Evolutionary conservation across 2,329 filamentous ascomycete genomes (phyloP).

Genomic region (Onygenales sp.): DNA sequence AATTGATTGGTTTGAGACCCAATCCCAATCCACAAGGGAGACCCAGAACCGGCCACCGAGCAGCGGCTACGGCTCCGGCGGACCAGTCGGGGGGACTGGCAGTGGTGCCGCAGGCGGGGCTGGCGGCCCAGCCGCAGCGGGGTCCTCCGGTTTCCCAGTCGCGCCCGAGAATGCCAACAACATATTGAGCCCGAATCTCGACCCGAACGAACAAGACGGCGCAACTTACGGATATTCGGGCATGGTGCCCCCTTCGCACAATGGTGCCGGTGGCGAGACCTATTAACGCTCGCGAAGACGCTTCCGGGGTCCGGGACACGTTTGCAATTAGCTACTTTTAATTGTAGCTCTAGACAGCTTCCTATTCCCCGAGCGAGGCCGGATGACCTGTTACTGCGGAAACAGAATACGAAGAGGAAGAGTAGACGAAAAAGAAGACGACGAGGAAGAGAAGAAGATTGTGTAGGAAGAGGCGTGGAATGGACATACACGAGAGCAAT

Average conservation of each 20-base stretch:
- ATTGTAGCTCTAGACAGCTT: conserved; percentile 10
- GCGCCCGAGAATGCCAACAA: conserved; percentile 35
- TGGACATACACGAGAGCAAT: not conserved
- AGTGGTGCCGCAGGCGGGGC: conserved; percentile 10
- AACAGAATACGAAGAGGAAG: not conserved
- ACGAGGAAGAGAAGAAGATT: not conserved
- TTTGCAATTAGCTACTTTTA: conserved; percentile 6
- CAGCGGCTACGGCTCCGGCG: conserved; percentile 36
- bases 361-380: conserved; percentile 12
- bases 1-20: conserved; percentile 57
- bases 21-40: conserved; percentile 59
- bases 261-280: conserved; percentile 37
- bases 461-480: not conserved
- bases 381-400: not conserved
- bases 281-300: conserved; percentile 24
- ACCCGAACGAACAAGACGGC: conserved; percentile 36
- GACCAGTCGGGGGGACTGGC: conserved; percentile 20
- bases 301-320: conserved; percentile 10
- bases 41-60: conserved; percentile 50
- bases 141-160: conserved; percentile 24
- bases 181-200: conserved; percentile 35
- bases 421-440: not conserved
- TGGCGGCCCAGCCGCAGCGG: conserved; percentile 22
- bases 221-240: conserved; percentile 37
- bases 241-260: conserved; percentile 38